Base-by-base conservation (phyloP, 306 rosid species). In the Cucumis sativus region DNA sequence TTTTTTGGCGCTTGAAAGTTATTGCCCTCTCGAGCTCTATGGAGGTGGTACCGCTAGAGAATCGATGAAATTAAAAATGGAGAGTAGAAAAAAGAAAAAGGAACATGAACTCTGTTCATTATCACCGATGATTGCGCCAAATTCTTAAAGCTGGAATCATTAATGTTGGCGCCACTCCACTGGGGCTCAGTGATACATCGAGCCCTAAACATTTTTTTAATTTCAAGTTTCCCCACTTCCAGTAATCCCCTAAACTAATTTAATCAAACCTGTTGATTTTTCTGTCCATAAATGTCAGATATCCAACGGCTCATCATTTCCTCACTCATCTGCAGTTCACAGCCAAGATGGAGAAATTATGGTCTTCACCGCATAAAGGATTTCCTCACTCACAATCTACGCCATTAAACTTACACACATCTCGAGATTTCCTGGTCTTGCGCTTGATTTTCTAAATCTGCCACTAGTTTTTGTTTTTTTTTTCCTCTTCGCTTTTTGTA, bases 361-460 rank as follows among this genome's bases (percentile, higher is more conserved):
- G 37, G 60, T 72, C 43, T 49, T 70, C 41, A 70, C 76, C 40
- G 14, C 39, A 70, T 56, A 23, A 7, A 7, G 18, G 13, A 35
- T 45, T 70, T 21, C 39, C 76, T 45, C 76, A 13, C 6, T 47
- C 54, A 88, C 96, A 88, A 77, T 80, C 87, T 80, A 88, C 83
- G 93, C 84, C 90, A 63, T 85, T 65, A 41, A 39, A 37, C 12
- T 18, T 81, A 74, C 83, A 58, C 96, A 64, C 77, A 91, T 92
- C 93, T 87, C 97, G 92, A 92, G 92, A 80, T 81, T 80, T 77
- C 84, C 88, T 74, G 84, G 80, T 82, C 77, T 85, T 79, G 12
- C 76, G 76, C 74, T 85, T 69, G 75, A 79, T 79, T 2, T 80
- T 69, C 78, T 73, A 2, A 70, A 18, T 40, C 63, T 12, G 15